These are phyloP conservation scores for Mortierella sp. DNA, from an alignment of 371 early-diverging fungal species.

Conservation along the genomic window DNA sequence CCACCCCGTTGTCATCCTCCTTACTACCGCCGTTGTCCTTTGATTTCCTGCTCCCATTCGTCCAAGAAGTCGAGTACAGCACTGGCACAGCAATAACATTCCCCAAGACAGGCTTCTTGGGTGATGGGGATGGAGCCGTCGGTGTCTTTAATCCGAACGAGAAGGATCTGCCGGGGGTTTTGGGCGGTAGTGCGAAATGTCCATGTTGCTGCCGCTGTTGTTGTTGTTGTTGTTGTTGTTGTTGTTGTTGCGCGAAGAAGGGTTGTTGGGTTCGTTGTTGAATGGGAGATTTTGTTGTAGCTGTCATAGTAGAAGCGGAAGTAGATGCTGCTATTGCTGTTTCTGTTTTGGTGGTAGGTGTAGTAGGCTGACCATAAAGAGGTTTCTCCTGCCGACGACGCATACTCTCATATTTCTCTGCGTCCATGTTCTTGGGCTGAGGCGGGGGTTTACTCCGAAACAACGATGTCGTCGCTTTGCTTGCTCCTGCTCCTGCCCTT, in stretches of 20 bases:
- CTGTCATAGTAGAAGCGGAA: too few relatives aligned
- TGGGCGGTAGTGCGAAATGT: not conserved
- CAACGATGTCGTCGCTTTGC: not conserved
- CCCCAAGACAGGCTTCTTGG: not conserved
- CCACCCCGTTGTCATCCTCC: not conserved
- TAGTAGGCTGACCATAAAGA: not conserved
- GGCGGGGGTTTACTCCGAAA: not conserved
- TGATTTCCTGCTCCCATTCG: not conserved
- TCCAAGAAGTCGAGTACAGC: not conserved
- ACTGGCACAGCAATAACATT: not conserved
- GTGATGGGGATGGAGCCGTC: not conserved
- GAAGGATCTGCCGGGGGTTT: not conserved
- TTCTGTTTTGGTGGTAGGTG: not conserved
- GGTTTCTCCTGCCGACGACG: not conserved
- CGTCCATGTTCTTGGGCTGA: slow-evolving; percentile 5
- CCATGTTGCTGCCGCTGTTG: not conserved
- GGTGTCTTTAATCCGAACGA: not conserved
- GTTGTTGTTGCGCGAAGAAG: not conserved
- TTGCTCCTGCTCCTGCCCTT: too few relatives aligned
- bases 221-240: not conserved
- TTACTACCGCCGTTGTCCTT: too few relatives aligned
- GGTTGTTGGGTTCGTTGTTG: too few relatives aligned
- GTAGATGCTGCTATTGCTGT: not conserved
- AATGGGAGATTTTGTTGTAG: too few relatives aligned
- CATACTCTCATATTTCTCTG: not conserved